phyloP scores from a whole-genome alignment of 176 grass and related monocot species.

The Eragrostis nindensis region DNA sequence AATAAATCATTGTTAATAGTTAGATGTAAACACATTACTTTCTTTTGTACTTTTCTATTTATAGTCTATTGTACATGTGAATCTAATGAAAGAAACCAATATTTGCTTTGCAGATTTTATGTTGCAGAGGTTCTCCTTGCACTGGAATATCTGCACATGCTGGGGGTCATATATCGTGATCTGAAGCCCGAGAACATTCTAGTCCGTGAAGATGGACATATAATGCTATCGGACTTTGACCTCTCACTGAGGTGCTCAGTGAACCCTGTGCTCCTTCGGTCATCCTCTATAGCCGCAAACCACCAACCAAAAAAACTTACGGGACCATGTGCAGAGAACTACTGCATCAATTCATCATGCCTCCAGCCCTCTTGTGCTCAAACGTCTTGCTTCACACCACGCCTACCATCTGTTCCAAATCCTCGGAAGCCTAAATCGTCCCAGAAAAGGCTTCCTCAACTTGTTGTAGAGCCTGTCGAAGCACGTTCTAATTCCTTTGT shows the following conservation, averaged over 20 bases:
- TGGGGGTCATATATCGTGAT: constrained; percentile 81
- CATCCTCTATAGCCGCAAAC: constrained; percentile 53
- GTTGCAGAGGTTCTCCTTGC: constrained; percentile 80
- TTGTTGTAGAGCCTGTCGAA: constrained; percentile 69
- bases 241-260: constrained; percentile 74
- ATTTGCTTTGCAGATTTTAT: constrained; percentile 65
- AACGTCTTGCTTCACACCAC: constrained; percentile 68
- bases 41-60: neutral
- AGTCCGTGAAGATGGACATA: constrained; percentile 79
- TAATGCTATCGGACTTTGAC: constrained; percentile 83
- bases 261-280: constrained; percentile 59
- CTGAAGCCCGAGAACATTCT: constrained; percentile 83
- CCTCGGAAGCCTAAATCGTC: constrained; percentile 56
- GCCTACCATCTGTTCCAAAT: constrained; percentile 53
- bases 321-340: constrained; percentile 69
- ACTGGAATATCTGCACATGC: constrained; percentile 82
- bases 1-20: neutral
- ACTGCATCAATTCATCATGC: constrained; percentile 69
- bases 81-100: constrained; percentile 33
- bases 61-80: neutral
- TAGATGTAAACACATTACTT: neutral
- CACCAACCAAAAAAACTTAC: constrained; percentile 55
- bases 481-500: constrained; percentile 81
- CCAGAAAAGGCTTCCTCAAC: constrained; percentile 60
- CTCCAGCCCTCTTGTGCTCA: constrained; percentile 74